Conservation (phyloP, 331 rosid genomes). For the Ulmus americana region DNA sequence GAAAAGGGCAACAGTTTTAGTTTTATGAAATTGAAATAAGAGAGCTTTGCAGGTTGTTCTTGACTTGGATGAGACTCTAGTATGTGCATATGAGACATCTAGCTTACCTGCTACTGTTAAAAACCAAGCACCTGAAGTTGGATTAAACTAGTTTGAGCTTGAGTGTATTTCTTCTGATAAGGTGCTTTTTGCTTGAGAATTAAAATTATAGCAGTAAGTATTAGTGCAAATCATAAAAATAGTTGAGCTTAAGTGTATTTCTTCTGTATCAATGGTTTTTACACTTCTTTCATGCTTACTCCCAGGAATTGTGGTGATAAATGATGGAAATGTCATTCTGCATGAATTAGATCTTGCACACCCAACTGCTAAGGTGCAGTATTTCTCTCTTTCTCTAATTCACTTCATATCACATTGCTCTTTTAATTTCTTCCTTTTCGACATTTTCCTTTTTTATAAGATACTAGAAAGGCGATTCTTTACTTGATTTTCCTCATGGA, state of each 20-base stretch:
- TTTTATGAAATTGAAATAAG: neutral
- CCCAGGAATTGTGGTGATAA: slow-evolving; percentile 81
- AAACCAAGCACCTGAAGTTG: slow-evolving; percentile 36
- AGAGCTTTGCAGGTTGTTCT: slow-evolving; percentile 31
- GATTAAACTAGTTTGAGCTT: slow-evolving; percentile 38
- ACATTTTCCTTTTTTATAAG: neutral
- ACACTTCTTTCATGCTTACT: slow-evolving; percentile 3
- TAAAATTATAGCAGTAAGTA: neutral
- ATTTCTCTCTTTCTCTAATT: slow-evolving; percentile 11
- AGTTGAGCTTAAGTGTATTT: slow-evolving; percentile 1
- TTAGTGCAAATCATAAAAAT: neutral
- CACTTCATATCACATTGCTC: neutral
- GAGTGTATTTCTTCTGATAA: slow-evolving; percentile 35
- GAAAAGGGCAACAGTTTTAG: neutral
- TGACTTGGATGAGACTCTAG: slow-evolving; percentile 41
- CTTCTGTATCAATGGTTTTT: neutral
- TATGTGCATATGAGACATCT: slow-evolving; percentile 40
- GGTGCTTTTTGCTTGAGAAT: slow-evolving; percentile 17
- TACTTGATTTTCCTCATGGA: too few species aligned
- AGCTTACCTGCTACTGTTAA: slow-evolving; percentile 22
- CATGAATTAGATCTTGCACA: slow-evolving; percentile 85
- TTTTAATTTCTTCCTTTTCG: neutral
- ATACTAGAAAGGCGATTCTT: too few species aligned
- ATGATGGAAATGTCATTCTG: slow-evolving; percentile 79
- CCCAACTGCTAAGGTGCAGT: slow-evolving; percentile 76